Percentiles rank a stretch among this genome's conserved stretches.
These are phyloP conservation scores for Colletotrichum somersetense DNA, from an alignment of 2,329 filamentous ascomycete genomes.

Conservation along the genomic window DNA sequence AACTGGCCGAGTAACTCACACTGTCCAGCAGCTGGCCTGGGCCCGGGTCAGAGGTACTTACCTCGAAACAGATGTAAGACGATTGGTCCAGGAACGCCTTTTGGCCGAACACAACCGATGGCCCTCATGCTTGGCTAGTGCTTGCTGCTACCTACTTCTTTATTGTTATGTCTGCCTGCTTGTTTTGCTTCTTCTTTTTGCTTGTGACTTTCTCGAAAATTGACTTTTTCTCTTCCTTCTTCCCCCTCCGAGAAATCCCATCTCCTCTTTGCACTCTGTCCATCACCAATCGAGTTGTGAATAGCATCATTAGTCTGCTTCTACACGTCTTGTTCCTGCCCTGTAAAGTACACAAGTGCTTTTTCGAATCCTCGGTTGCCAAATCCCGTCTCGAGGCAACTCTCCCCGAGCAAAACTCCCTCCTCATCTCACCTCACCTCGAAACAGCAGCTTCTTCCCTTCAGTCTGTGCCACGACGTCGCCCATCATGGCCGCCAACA, in stretches of 20 bases:
- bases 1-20: slow-evolving; percentile 25
- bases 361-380: slow-evolving; percentile 1
- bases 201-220: slow-evolving; percentile 43
- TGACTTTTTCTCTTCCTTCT: slow-evolving; percentile 39
- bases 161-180: slow-evolving; percentile 28
- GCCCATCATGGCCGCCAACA: slow-evolving; percentile 69
- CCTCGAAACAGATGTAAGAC: slow-evolving; percentile 42
- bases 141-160: slow-evolving; percentile 33
- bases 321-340: slow-evolving; percentile 7
- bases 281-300: slow-evolving; percentile 25
- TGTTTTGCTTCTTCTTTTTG: slow-evolving; percentile 22
- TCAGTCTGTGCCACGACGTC: slow-evolving; percentile 6
- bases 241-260: slow-evolving; percentile 25
- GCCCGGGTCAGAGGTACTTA: slow-evolving; percentile 39
- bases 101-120: slow-evolving; percentile 42
- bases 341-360: slow-evolving; percentile 1
- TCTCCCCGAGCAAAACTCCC: slow-evolving; percentile 1
- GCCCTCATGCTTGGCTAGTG: slow-evolving; percentile 36
- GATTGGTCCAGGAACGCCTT: slow-evolving; percentile 41
- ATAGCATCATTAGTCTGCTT: slow-evolving; percentile 38
- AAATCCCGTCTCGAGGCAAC: background rate
- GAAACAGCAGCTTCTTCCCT: slow-evolving; percentile 5
- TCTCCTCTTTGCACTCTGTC: slow-evolving; percentile 30
- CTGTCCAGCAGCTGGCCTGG: slow-evolving; percentile 34
- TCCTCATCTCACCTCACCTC: background rate